Base-by-base conservation (phyloP, 345 rosid genomes). In the Leavenworthia alabamica region DNA sequence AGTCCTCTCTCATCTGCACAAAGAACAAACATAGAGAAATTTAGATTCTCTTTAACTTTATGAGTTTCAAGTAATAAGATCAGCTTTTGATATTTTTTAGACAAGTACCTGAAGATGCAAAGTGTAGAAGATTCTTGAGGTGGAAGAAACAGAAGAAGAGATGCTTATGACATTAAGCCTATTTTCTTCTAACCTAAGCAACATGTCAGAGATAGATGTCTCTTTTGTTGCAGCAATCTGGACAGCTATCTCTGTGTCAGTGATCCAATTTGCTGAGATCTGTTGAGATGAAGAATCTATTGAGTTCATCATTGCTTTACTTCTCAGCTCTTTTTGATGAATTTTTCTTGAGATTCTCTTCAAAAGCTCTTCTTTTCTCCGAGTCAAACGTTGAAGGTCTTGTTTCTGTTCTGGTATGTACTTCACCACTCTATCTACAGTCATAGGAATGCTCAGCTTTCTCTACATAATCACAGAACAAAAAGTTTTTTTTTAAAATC, bases 101-200 rank as follows among this genome's bases (percentile, higher is more conserved):
- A 15, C 22, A 70, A 56, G 32, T 64, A 85, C 95, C 89, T 83
- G 75, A 46, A 88, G 60, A 51, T 79, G 89, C 6, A 86, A 62
- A 54, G 63, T 81, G 57, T 74, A 74, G 73, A 88, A 81, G 49
- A 77, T 60, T 59, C 68, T 77, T 57, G 73, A 82, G 8, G 66
- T 78, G 26, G 54, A 79, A 45, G 85, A 81, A 50, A 81, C 72
- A 6, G 84, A 81, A 29, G 84, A 84, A 56, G 88, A 86, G 54
- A 81, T 68, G 26, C 76, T 82, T 6, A 80, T 22, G 4, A 80
- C 70, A 43, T 42, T 16, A 46, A 81, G 58, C 0, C 84, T 89
- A 13, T 74, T 73, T 39, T 70, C 71, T 61, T 83, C 80, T 37
- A 88, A 55, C 29, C 48, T 57, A 41, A 52, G 56, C 80, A 88